Conservation (phyloP, 176 grass and related monocot species). For the Elymus sibiricus region DNA sequence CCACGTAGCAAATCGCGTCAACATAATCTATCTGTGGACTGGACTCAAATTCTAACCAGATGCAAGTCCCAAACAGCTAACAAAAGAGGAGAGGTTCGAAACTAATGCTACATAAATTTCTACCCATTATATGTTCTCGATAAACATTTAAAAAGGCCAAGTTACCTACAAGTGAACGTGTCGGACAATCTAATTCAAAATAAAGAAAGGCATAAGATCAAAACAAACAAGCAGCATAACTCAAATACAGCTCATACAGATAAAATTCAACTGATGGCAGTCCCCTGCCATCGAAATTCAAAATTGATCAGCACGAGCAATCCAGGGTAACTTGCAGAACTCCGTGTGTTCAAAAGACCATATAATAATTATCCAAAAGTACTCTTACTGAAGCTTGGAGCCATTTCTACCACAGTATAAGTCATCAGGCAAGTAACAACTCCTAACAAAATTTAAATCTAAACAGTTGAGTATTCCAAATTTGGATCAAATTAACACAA, state of each 20-base stretch:
- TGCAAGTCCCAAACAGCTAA: neutral
- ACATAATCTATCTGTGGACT: neutral
- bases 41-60: neutral
- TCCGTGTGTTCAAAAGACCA: neutral
- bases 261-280: neutral
- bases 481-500: neutral
- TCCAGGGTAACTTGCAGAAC: neutral
- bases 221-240: slow-evolving; percentile 14
- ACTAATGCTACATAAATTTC: neutral
- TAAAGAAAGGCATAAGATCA: neutral
- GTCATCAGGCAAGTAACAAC: neutral
- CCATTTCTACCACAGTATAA: neutral
- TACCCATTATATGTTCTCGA: neutral
- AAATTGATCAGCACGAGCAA: neutral
- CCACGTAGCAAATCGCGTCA: neutral
- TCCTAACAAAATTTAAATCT: neutral
- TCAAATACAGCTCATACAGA: slow-evolving; percentile 7
- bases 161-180: neutral
- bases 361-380: neutral
- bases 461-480: neutral
- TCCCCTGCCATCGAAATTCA: neutral
- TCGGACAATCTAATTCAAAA: neutral
- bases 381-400: slow-evolving; percentile 11
- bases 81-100: neutral
- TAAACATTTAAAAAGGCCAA: neutral